Base-by-base conservation (phyloP, 208 protist genomes). In the Trypanosoma cruzi region DNA sequence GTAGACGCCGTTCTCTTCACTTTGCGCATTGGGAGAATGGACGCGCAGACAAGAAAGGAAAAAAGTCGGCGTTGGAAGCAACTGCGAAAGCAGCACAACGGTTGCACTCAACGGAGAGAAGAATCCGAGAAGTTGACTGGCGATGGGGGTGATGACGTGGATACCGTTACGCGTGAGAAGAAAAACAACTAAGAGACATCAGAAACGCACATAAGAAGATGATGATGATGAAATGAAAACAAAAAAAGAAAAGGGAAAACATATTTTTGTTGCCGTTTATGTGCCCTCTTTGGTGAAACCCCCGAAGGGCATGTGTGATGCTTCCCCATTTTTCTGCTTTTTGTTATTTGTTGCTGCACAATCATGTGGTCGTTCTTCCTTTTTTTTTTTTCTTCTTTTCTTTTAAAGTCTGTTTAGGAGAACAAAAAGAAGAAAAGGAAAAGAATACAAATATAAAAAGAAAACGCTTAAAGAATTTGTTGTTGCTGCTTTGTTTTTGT, bases 1-100 rank as follows among this genome's bases (percentile, higher is more conserved):
- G 89, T 94, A 24, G 89, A 94, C 68, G 81, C 85, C 2, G 62
- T 79, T 66, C 77, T 94, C 53, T 75, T 94, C 1, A 71, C 91
- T 5, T 76, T 84, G n/a, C 81, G 81, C 16, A 61, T 94, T 6
- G 58, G 71, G 6, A 77, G 77, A n/a, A 60, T 86, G 52, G 88
- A 94, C 61, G 79, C 77, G 46, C 75, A 65, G 52, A 59, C 69
- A 37, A 44, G 59, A 31, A 84, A 72, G 57, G 65, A 77, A n/a
- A 80, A 80, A 58, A 24, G 28, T 10, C 55, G 64, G 26, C 16
- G 32, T 0, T 56, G 37, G 32, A 68, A 64, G 44, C 46, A 42
- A 56, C 56, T 29, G 53, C 36, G 36, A 13, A 62, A 57, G 26
- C 40, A 8, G 42, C 26, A 44, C n/a, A 63, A 20, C 13, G 22